These are phyloP conservation scores for Tinospora cordifolia DNA, from an alignment of 164 flowering plant genomes.

Conservation along the genomic window DNA sequence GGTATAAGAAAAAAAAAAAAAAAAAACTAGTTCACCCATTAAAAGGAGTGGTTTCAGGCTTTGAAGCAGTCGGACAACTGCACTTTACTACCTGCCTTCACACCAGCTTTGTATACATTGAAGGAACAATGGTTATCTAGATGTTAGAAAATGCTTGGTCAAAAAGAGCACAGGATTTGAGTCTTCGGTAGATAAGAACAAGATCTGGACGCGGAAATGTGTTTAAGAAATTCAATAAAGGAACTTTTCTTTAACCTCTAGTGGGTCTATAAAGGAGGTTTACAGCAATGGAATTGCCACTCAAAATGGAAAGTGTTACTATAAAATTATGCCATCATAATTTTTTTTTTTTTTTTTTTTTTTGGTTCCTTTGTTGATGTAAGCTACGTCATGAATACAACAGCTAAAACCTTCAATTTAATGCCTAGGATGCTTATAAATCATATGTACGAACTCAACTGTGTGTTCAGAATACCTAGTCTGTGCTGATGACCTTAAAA, in stretches of 20 bases:
- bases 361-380: background rate
- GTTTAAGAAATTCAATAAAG: background rate
- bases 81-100: background rate
- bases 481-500: background rate
- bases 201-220: background rate
- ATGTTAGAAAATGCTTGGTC: background rate
- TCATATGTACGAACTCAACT: background rate
- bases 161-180: background rate
- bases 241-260: background rate
- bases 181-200: background rate
- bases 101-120: background rate
- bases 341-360: too few species aligned
- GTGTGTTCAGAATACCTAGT: background rate
- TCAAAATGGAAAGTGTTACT: background rate
- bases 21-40: background rate
- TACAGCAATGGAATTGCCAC: background rate
- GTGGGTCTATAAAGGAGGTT: background rate
- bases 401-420: background rate
- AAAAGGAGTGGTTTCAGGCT: background rate
- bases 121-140: conserved; percentile 1
- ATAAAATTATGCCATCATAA: background rate
- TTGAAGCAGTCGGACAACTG: background rate
- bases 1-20: too few species aligned
- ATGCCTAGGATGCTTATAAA: background rate
- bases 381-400: background rate